Percentiles rank a stretch among this genome's conserved stretches.
Evolutionary conservation across 75 land plant genomes (phyloP).

Genomic region (Picea sitchensis): DNA sequence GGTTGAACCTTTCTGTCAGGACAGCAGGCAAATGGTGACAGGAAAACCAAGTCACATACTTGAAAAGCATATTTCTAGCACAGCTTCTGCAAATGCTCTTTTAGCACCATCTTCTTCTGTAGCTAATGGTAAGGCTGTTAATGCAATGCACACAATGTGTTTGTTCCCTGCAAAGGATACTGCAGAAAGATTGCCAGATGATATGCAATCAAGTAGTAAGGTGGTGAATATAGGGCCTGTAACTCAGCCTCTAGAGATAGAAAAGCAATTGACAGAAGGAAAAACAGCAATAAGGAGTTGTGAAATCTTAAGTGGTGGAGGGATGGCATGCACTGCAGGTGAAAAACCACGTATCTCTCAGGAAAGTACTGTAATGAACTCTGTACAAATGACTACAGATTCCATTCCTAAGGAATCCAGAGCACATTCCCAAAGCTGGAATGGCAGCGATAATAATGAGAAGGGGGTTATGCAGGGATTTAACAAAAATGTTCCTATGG

Average conservation of each 20-base stretch:
- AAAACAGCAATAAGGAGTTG: not conserved
- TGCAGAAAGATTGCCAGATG: not conserved
- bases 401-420: not conserved
- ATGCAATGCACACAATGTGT: not conserved
- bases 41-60: not conserved
- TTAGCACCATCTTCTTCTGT: not conserved
- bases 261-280: not conserved
- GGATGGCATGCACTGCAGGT: not conserved
- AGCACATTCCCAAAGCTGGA: not conserved
- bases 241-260: not conserved
- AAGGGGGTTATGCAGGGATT: constrained; percentile 2
- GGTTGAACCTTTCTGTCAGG: not conserved
- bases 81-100: not conserved
- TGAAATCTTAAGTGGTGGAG: not conserved
- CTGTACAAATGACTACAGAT: not conserved
- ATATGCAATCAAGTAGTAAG: not conserved
- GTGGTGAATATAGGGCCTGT: not conserved
- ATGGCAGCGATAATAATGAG: not conserved
- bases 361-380: not conserved
- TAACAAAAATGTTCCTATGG: not conserved
- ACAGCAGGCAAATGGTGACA: not conserved
- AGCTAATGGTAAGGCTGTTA: constrained; percentile 2
- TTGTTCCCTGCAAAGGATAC: constrained; percentile 5
- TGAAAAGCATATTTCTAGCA: not conserved
- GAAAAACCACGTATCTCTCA: not conserved